Evolutionary conservation across 139 green algal species (phyloP).

Genomic region (Picochlorum sp.): DNA sequence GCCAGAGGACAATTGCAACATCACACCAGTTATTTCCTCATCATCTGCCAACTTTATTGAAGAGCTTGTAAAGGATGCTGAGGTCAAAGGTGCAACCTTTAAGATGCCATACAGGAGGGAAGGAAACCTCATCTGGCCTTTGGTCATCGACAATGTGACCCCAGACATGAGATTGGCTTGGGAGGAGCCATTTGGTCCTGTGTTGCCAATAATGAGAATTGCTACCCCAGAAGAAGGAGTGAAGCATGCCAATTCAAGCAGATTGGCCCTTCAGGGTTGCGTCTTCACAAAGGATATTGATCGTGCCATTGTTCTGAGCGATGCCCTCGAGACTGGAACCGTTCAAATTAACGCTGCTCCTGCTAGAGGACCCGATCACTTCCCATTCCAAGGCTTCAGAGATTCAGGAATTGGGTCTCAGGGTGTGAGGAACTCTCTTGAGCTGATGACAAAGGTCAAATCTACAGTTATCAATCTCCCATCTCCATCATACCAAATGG

Average conservation of each 20-base stretch:
- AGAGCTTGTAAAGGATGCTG: constrained; percentile 62
- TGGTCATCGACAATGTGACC: constrained; percentile 82
- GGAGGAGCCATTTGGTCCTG: constrained; percentile 95
- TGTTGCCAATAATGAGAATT: constrained; percentile 86
- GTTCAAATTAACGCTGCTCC: constrained; percentile 87
- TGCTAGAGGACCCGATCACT: constrained; percentile 77
- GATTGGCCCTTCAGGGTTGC: constrained; percentile 81
- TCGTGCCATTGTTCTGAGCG: constrained; percentile 67
- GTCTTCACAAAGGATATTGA: constrained; percentile 91
- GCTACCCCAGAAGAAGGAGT: constrained; percentile 62
- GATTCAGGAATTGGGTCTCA: constrained; percentile 84
- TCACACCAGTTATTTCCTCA: constrained; percentile 81
- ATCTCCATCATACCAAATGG: constrained; percentile 61
- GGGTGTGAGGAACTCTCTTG: constrained; percentile 79
- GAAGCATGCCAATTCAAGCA: constrained; percentile 74
- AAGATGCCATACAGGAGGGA: constrained; percentile 58
- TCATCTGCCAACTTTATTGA: constrained; percentile 88
- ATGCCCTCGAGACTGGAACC: constrained; percentile 91
- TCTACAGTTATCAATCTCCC: constrained; percentile 85
- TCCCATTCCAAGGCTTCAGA: constrained; percentile 80
- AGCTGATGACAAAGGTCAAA: constrained; percentile 93
- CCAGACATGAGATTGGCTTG: constrained; percentile 81
- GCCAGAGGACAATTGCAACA: constrained; percentile 79
- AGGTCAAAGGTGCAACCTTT: constrained; percentile 56
- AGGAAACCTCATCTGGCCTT: constrained; percentile 89